phyloP scores from a whole-genome alignment of 2,329 filamentous ascomycete genomes.

The Penicillium brevicompactum region DNA sequence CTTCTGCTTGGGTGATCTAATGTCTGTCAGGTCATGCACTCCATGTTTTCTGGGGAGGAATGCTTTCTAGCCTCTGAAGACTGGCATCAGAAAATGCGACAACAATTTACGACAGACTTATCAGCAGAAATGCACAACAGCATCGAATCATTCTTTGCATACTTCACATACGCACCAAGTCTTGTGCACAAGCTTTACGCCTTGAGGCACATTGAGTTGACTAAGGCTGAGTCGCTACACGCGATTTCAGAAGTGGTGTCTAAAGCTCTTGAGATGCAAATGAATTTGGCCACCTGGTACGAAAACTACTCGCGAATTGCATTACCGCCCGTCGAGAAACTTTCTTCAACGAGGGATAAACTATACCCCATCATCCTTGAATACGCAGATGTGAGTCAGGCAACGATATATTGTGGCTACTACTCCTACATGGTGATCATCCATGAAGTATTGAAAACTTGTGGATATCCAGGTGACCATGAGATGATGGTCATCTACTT shows the following conservation, averaged over 20 bases:
- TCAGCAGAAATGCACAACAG: conserved; percentile 16
- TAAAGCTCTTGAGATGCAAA: conserved; percentile 23
- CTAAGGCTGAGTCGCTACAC: conserved; percentile 9
- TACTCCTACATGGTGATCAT: conserved; percentile 32
- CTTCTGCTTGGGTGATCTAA: background rate
- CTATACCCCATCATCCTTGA: conserved; percentile 24
- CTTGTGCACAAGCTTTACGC: conserved; percentile 29
- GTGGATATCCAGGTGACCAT: conserved; percentile 26
- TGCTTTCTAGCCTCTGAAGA: conserved; percentile 28
- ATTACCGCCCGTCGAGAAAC: conserved; percentile 21
- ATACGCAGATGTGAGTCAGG: conserved; percentile 25
- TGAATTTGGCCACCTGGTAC: conserved; percentile 25
- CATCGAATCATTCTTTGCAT: conserved; percentile 31
- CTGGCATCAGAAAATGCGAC: conserved; percentile 30
- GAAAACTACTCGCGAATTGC: conserved; percentile 18
- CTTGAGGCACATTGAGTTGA: conserved; percentile 20
- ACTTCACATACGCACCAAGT: conserved; percentile 28
- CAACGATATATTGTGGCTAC: conserved; percentile 28
- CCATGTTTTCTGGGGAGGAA: conserved; percentile 30
- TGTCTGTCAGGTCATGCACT: conserved; percentile 30
- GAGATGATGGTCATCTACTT: conserved; percentile 25
- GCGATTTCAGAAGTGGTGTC: conserved; percentile 18
- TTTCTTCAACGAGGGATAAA: conserved; percentile 20
- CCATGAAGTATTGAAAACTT: conserved; percentile 26
- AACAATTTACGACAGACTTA: conserved; percentile 19